Evolutionary conservation across 345 rosid species (phyloP).

Genomic region (Gossypium ekmanianum): DNA sequence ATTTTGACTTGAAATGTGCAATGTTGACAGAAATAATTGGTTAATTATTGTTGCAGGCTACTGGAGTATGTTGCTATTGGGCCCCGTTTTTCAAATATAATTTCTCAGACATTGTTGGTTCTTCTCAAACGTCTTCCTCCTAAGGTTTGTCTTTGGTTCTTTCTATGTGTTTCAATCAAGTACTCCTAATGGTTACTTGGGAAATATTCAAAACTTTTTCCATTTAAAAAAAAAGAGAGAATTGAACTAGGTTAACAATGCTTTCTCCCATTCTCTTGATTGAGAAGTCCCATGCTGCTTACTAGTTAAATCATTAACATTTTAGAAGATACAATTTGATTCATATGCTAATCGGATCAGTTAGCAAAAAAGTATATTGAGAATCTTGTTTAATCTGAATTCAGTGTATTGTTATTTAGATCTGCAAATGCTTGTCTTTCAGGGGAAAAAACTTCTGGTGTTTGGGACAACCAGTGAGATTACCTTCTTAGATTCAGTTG

Average conservation of each 20-base stretch:
- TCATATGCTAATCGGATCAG: not conserved
- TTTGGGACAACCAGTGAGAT: constrained; percentile 92
- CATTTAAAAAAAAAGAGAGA: no score
- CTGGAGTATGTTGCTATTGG: constrained; percentile 93
- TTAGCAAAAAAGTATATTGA: not conserved
- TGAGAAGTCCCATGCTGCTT: not conserved
- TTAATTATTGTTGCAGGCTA: constrained; percentile 50
- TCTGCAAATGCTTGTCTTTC: constrained; percentile 19
- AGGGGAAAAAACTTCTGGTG: constrained; percentile 91
- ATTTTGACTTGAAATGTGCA: constrained; percentile 1
- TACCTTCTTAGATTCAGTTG: constrained; percentile 72
- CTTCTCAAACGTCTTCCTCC: constrained; percentile 95
- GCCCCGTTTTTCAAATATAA: constrained; percentile 91
- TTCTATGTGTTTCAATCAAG: not conserved
- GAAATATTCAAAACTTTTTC: not conserved
- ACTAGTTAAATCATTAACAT: not conserved
- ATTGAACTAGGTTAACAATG: not conserved
- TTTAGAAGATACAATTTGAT: not conserved
- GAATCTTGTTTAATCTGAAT: constrained; percentile 4
- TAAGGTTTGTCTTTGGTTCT: constrained; percentile 45
- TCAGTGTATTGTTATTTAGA: not conserved
- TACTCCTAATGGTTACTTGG: not conserved
- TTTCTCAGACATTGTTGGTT: constrained; percentile 84
- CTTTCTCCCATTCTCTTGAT: not conserved
- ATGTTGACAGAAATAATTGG: constrained; percentile 4